Conservation (phyloP, 129 eudicot genomes). For the Pulicaria dysenterica region DNA sequence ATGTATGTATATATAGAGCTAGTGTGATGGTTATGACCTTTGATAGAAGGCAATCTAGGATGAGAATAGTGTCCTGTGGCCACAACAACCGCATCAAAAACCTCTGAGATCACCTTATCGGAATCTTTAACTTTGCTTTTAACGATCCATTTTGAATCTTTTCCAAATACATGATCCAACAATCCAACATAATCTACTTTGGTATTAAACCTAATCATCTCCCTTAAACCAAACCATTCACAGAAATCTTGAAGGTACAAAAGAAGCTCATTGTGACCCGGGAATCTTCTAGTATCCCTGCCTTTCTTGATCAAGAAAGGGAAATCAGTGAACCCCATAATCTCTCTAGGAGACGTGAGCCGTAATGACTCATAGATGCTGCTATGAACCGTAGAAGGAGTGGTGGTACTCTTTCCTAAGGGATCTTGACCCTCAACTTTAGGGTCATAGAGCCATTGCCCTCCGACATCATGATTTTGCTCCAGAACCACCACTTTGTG, state of each 20-base stretch:
- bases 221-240: conserved; percentile 73
- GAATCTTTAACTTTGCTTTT: conserved; percentile 50
- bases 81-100: conserved; percentile 90
- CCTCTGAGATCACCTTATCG: conserved; percentile 59
- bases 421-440: conserved; percentile 64
- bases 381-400: conserved; percentile 56
- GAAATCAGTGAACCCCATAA: conserved; percentile 84
- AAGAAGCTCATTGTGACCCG: conserved; percentile 70
- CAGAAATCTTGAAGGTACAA: conserved; percentile 71
- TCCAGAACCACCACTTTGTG: conserved; percentile 80
- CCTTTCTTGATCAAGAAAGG: conserved; percentile 78
- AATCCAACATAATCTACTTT: conserved; percentile 76
- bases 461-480: conserved; percentile 87
- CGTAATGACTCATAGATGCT: conserved; percentile 75
- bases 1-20: not conserved
- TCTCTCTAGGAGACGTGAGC: conserved; percentile 81
- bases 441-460: conserved; percentile 93
- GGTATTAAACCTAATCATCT: conserved; percentile 72
- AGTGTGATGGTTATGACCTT: conserved; percentile 46
- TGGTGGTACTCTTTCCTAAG: conserved; percentile 44
- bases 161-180: conserved; percentile 48
- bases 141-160: conserved; percentile 68
- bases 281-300: conserved; percentile 80
- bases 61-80: conserved; percentile 91
- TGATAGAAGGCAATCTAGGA: conserved; percentile 74